Conservation (phyloP, 306 rosid genomes). For the Astragalus membranaceus region DNA sequence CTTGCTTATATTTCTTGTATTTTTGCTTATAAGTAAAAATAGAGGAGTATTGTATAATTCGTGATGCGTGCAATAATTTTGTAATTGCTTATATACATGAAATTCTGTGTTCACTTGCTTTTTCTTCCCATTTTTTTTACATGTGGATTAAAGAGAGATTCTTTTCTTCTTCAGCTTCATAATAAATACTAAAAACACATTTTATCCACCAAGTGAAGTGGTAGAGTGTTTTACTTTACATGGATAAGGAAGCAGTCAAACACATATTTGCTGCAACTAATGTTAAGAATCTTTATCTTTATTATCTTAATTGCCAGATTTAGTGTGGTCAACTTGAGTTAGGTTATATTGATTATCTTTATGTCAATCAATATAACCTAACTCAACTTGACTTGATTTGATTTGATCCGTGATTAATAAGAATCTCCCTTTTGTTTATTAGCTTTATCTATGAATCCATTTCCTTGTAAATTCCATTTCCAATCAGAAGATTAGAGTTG, state of each 20-base stretch:
- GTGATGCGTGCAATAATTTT: too few species aligned
- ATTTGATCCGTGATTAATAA: neutral
- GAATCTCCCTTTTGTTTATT: neutral
- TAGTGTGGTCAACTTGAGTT: too few species aligned
- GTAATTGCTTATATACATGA: too few species aligned
- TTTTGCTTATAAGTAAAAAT: too few species aligned
- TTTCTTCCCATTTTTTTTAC: too few species aligned
- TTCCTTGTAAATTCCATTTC: neutral
- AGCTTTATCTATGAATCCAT: neutral
- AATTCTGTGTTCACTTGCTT: too few species aligned
- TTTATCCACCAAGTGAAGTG: neutral
- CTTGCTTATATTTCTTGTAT: too few species aligned
- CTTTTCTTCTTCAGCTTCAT: neutral
- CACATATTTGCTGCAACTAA: slow-evolving; percentile 17
- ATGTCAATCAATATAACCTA: neutral
- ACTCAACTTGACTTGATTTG: neutral
- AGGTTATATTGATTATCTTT: too few species aligned
- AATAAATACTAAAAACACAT: neutral
- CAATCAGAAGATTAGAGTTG: neutral
- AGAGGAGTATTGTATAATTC: too few species aligned
- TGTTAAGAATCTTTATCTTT: slow-evolving; percentile 18
- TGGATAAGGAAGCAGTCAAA: slow-evolving; percentile 11
- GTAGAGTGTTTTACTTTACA: slow-evolving; percentile 10
- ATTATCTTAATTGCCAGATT: slow-evolving; percentile 8
- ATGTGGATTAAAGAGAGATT: too few species aligned